Evolutionary conservation across 768 basidiomycete species (phyloP).

Genomic region (Pholiota microspora): DNA sequence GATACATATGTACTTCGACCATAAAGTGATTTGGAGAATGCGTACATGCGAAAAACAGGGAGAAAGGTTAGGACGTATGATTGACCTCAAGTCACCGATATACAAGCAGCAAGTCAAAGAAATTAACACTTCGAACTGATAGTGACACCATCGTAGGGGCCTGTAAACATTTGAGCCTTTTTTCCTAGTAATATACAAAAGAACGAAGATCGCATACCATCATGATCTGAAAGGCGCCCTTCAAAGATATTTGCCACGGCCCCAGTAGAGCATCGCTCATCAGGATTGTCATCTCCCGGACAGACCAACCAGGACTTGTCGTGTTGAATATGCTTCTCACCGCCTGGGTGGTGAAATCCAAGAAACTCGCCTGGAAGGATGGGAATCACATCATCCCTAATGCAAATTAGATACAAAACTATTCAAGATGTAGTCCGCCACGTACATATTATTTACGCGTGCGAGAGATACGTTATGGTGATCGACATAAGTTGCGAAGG

Average conservation of each 20-base stretch:
- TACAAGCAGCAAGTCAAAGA: too few relatives aligned
- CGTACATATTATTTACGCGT: constrained; percentile 54
- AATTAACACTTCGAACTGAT: constrained; percentile 27
- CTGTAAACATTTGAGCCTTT: constrained; percentile 3
- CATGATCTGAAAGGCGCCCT: constrained; percentile 42
- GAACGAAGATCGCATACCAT: constrained; percentile 27
- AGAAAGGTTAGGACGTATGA: too few relatives aligned
- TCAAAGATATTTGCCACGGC: constrained; percentile 50
- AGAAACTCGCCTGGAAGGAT: constrained; percentile 38
- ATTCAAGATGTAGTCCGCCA: background rate
- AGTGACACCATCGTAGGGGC: constrained; percentile 28
- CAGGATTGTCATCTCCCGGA: constrained; percentile 62
- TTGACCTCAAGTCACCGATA: too few relatives aligned
- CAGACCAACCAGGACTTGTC: constrained; percentile 50
- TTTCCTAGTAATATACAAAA: background rate
- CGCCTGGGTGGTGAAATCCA: constrained; percentile 45
- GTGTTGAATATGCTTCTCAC: constrained; percentile 37
- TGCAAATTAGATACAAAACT: too few relatives aligned
- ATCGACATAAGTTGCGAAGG: constrained; percentile 58
- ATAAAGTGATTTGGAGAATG: too few relatives aligned
- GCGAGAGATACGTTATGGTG: constrained; percentile 39
- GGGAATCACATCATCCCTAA: constrained; percentile 37
- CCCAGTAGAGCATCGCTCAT: constrained; percentile 47
- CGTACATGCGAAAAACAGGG: too few relatives aligned
- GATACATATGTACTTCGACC: too few relatives aligned